Percentiles rank a stretch among this genome's conserved stretches.
phyloP scores from a whole-genome alignment of 176 grass and related monocot genomes.

The Metroxylon sagu region DNA sequence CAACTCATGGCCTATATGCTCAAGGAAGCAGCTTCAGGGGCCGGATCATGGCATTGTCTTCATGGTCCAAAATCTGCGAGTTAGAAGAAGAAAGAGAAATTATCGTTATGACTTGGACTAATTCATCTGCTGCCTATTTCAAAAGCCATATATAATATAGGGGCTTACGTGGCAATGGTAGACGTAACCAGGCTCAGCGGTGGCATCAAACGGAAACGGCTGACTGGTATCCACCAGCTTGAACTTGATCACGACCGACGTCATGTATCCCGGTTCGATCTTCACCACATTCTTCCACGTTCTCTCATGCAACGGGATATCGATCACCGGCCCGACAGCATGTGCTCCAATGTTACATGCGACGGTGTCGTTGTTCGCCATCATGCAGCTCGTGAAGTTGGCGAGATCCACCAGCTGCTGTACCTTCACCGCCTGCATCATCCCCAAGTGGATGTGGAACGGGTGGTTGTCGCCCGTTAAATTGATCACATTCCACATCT shows the following conservation, averaged over 20 bases:
- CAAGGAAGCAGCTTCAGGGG: constrained; percentile 82
- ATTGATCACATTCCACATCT: constrained; percentile 7
- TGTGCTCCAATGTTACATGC: constrained; percentile 13
- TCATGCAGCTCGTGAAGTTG: constrained; percentile 11
- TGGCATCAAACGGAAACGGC: constrained; percentile 53
- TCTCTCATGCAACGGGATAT: constrained; percentile 21
- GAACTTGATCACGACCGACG: constrained; percentile 59
- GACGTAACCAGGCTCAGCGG: constrained; percentile 66
- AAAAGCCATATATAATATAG: too few relatives aligned
- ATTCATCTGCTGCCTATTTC: too few relatives aligned
- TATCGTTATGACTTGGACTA: too few relatives aligned
- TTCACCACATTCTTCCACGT: constrained; percentile 93
- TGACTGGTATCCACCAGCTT: constrained; percentile 27
- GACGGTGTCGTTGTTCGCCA: constrained; percentile 8
- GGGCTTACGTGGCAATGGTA: constrained; percentile 87
- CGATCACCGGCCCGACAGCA: constrained; percentile 5
- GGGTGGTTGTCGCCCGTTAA: constrained; percentile 1
- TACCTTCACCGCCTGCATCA: neutral
- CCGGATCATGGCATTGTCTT: constrained; percentile 96
- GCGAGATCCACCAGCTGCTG: neutral
- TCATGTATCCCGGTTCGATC: constrained; percentile 41
- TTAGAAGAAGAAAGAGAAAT: too few relatives aligned
- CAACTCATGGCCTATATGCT: too few relatives aligned
- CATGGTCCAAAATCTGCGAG: constrained; percentile 79
- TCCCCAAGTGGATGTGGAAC: neutral